A percentile compares a stretch with the other conserved stretches of the same genome.
phyloP scores from a whole-genome alignment of 257 asterid species.

The Avicennia marina region DNA sequence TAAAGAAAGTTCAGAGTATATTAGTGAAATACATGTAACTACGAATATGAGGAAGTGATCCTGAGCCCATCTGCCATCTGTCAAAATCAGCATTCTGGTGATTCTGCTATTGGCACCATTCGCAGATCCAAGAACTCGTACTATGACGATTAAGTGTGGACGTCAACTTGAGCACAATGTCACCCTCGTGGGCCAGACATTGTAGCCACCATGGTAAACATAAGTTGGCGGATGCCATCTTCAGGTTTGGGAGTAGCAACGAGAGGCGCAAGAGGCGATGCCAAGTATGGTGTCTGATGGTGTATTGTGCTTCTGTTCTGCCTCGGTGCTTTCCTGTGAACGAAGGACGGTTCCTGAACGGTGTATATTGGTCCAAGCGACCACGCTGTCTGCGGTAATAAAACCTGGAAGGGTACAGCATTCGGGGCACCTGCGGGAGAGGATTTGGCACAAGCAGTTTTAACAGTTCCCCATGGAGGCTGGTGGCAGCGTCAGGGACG shows the following conservation, averaged over 20 bases:
- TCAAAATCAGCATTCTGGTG: constrained; percentile 12
- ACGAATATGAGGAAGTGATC: no score
- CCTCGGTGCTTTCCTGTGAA: constrained; percentile 68
- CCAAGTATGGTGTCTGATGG: constrained; percentile 71
- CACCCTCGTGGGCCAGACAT: constrained; percentile 53
- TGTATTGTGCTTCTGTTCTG: constrained; percentile 59
- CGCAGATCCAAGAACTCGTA: constrained; percentile 56
- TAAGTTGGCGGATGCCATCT: constrained; percentile 52
- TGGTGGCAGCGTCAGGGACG: constrained; percentile 19
- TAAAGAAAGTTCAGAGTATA: no score
- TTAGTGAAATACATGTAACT: no score
- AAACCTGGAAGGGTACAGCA: constrained; percentile 20
- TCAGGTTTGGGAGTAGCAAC: constrained; percentile 47
- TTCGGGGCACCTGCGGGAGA: constrained; percentile 28
- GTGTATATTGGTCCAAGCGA: constrained; percentile 42
- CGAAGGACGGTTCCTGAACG: constrained; percentile 66
- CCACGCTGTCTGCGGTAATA: constrained; percentile 43
- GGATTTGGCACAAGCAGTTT: constrained; percentile 40
- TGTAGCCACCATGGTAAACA: constrained; percentile 61
- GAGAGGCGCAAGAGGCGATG: constrained; percentile 47
- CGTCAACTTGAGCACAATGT: constrained; percentile 43
- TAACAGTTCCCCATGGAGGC: constrained; percentile 27
- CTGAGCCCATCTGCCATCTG: background rate
- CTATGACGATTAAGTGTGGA: constrained; percentile 41
- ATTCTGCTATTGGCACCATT: constrained; percentile 24